Evolutionary conservation across 305 asterid genomes (phyloP).

Genomic region (Rubia peregrina): DNA sequence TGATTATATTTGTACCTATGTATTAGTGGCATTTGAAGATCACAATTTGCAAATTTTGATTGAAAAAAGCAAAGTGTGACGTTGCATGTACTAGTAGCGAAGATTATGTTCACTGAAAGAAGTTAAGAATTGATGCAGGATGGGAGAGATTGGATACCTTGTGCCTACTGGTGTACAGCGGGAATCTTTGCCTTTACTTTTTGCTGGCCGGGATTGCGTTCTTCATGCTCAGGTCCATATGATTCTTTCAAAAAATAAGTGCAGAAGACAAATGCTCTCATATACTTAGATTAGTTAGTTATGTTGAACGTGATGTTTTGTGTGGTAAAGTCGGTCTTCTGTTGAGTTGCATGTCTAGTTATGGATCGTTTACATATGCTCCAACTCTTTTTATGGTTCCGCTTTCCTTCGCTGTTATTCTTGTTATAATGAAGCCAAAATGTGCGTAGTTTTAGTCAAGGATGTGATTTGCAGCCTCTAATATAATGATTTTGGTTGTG

Average conservation of each 20-base stretch:
- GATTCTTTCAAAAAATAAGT: not conserved
- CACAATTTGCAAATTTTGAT: too few relatives aligned
- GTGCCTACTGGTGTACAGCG: constrained; percentile 67
- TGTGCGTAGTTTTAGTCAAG: not conserved
- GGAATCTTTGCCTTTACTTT: constrained; percentile 65
- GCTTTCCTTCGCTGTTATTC: not conserved
- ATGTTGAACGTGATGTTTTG: not conserved
- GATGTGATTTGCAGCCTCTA: constrained; percentile 18
- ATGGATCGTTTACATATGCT: not conserved
- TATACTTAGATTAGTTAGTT: not conserved
- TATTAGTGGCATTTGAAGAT: too few relatives aligned
- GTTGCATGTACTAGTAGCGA: not conserved
- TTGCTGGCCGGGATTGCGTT: constrained; percentile 75
- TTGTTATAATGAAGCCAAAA: not conserved
- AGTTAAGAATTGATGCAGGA: constrained; percentile 38
- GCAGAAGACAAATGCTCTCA: not conserved
- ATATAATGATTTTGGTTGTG: constrained; percentile 14
- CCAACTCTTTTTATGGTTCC: not conserved
- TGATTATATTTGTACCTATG: too few relatives aligned
- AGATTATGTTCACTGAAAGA: not conserved
- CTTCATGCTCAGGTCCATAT: constrained; percentile 86
- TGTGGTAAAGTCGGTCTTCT: not conserved
- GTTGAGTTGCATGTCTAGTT: not conserved
- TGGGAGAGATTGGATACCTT: constrained; percentile 71
- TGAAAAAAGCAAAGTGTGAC: not conserved